Evolutionary conservation across 2,329 filamentous ascomycete species (phyloP).

Genomic region (Raffaelea deltoideospora): DNA sequence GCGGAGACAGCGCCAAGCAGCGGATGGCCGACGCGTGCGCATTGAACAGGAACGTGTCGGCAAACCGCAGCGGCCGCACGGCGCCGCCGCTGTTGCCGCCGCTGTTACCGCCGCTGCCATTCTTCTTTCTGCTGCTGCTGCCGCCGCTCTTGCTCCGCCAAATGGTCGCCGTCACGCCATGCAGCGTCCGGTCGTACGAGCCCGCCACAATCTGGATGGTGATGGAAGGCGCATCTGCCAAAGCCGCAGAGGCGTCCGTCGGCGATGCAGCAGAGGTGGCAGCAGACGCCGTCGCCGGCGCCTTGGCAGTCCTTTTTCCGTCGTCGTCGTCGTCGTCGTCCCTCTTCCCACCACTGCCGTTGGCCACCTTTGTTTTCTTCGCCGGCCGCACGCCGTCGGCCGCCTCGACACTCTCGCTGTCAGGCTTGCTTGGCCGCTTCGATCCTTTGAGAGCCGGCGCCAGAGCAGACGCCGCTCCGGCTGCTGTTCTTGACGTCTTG

Average conservation of each 20-base stretch:
- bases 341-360: background rate
- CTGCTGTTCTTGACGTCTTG: background rate
- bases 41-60: constrained; percentile 91
- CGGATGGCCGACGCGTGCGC: constrained; percentile 83
- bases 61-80: constrained; percentile 60
- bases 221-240: no score
- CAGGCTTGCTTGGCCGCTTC: background rate
- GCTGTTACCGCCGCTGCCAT: constrained; percentile 10
- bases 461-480: background rate
- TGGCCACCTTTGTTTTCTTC: constrained; percentile 1
- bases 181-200: constrained; percentile 85
- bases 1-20: constrained; percentile 71
- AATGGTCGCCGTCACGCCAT: constrained; percentile 73
- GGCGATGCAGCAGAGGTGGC: background rate
- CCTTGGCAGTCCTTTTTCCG: no score
- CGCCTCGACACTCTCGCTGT: background rate
- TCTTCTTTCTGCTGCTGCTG: background rate
- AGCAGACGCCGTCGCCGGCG: background rate
- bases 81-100: no score
- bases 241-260: no score
- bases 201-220: constrained; percentile 84
- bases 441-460: background rate
- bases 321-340: no score
- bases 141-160: constrained; percentile 3
- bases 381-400: background rate